Conservation (phyloP, 352 stramenopile species). For the Globisporangium middletonii region DNA sequence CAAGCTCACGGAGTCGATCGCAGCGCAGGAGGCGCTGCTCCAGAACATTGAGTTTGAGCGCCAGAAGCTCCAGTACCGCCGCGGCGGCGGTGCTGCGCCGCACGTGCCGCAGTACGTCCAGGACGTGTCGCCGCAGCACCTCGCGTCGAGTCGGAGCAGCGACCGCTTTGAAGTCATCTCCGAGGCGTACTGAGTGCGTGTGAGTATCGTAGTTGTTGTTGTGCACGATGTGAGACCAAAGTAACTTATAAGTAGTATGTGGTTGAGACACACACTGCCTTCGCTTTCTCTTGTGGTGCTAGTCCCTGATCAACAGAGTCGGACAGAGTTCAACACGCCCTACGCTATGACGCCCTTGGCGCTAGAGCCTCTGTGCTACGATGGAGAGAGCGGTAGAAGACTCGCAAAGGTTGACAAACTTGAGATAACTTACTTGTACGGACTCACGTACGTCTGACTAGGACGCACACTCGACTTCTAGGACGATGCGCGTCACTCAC, state of each 20-base stretch:
- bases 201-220: background rate
- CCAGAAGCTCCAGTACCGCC: constrained; percentile 6
- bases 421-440: no score
- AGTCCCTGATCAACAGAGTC: no score
- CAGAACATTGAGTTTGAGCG: constrained; percentile 10
- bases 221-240: background rate
- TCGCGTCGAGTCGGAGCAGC: background rate
- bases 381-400: no score
- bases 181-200: background rate
- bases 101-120: background rate
- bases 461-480: background rate
- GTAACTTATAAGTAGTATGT: no score
- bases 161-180: constrained; percentile 24
- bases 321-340: no score
- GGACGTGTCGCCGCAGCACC: background rate
- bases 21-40: constrained; percentile 13
- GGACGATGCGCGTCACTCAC: background rate
- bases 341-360: no score
- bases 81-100: background rate
- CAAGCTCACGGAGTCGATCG: constrained; percentile 14
- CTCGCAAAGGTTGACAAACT: no score
- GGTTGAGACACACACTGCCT: no score
- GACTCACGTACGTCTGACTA: background rate
- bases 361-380: no score
- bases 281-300: no score